phyloP scores from a whole-genome alignment of 2,329 filamentous ascomycete species.

The Dothideomycetidae sp. region DNA sequence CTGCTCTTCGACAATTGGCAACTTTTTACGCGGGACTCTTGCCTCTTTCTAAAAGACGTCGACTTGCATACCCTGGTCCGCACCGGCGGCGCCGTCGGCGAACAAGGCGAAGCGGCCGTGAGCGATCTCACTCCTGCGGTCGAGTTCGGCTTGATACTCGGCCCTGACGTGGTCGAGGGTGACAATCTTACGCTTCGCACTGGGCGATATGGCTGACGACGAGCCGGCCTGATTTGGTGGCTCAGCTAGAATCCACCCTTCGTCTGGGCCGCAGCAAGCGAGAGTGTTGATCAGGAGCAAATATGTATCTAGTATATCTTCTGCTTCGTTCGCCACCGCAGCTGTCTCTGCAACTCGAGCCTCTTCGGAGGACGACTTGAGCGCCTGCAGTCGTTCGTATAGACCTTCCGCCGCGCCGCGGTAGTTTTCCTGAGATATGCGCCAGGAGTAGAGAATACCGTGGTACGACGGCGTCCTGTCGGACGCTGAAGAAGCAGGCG shows the following conservation, averaged over 20 bases:
- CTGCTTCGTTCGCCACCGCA: constrained; percentile 4
- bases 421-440: constrained; percentile 71
- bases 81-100: constrained; percentile 28
- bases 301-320: constrained; percentile 52
- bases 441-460: constrained; percentile 82
- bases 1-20: too few relatives aligned
- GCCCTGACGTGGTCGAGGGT: constrained; percentile 75
- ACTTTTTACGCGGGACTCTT: too few relatives aligned
- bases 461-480: constrained; percentile 51
- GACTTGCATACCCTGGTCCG: constrained; percentile 22
- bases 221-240: constrained; percentile 17
- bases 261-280: constrained; percentile 66
- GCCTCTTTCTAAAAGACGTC: constrained; percentile 7
- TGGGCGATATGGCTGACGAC: constrained; percentile 1
- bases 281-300: constrained; percentile 87
- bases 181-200: constrained; percentile 56
- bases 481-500: constrained; percentile 21
- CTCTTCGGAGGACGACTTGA: constrained; percentile 17
- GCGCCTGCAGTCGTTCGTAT: constrained; percentile 40
- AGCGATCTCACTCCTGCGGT: constrained; percentile 74
- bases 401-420: constrained; percentile 54
- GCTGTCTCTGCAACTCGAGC: constrained; percentile 32
- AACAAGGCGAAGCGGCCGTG: constrained; percentile 81
- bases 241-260: constrained; percentile 63
- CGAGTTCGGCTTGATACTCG: constrained; percentile 81